Base-by-base conservation (phyloP, 2,329 filamentous ascomycete species). In the Cladobotryum mycophilum region DNA sequence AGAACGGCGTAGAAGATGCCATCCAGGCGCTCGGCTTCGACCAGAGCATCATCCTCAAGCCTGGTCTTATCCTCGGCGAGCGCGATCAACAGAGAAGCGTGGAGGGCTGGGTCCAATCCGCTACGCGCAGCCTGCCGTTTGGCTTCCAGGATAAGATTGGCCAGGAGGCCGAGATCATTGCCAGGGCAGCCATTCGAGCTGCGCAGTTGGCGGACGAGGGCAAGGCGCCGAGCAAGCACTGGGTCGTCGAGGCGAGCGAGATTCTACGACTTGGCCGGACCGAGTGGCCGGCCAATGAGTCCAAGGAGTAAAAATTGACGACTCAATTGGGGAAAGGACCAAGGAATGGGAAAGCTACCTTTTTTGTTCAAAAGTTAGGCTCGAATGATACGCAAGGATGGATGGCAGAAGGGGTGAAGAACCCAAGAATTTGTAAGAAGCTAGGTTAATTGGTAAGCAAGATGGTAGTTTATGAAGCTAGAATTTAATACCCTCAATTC, bases 1-100 rank as follows among this genome's bases (percentile, higher is more conserved):
- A 96, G 75, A 83, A 81, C 20, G 88, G 93, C 60, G 81, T 96
- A 38, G 92, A 97, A 67, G 86, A 95, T 34, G 75, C 82, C 14
- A 78, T 96, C 53, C 80, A 81, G 64, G 79, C 70, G 40, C 70
- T 92, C 4, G 84, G 73, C 4, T 96, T 96, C 63, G 86, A 91
- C 45, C 82, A 87, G 57, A 85, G 84, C 4, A 79, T 96, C 49
- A 85, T 96, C 48, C 45, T 85, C 18, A 68, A 83, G 41, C 91
- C 91, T 0, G 91, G 88, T 0, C 56, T 90, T 54, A 87, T 96
- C 58, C 67, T 90, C 2, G 91, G 91, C 3, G 65, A 79, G 14
- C 76, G 91, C 50, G 77, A 85, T 60, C 75, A 84, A 53, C 73
- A 73, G 47, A 76, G 86, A 47, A 65, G 76, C 0, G 67, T 73